These are phyloP conservation scores for Aureobasidium sp. DNA, from an alignment of 2,329 filamentous ascomycete genomes.

Conservation along the genomic window DNA sequence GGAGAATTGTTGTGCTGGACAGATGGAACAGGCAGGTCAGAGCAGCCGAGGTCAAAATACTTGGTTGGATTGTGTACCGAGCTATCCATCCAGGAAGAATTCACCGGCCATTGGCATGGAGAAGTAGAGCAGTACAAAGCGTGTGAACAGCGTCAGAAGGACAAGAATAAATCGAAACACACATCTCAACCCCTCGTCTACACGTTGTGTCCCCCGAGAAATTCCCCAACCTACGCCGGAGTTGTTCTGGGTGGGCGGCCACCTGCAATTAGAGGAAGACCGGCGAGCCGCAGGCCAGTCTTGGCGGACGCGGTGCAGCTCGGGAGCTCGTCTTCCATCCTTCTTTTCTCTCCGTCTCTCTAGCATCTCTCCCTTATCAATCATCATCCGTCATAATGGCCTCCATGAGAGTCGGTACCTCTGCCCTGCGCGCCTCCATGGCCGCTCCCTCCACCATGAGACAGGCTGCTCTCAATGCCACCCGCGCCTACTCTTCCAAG, in stretches of 20 bases:
- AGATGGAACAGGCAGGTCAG: slow-evolving; percentile 2
- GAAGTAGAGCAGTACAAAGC: not conserved
- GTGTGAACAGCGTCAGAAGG: not conserved
- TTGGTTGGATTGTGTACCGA: not conserved
- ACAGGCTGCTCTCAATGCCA: slow-evolving; percentile 47
- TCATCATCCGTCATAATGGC: slow-evolving; percentile 59
- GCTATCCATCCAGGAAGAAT: not conserved
- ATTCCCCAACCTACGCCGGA: not conserved
- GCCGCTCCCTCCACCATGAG: slow-evolving; percentile 42
- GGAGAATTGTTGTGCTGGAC: not conserved
- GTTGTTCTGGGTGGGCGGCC: not conserved
- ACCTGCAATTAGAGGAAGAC: not conserved
- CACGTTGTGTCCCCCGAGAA: slow-evolving; percentile 1
- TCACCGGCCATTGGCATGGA: not conserved
- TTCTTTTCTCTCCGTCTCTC: slow-evolving; percentile 20
- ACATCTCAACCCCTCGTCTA: slow-evolving; percentile 1
- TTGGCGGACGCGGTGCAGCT: slow-evolving; percentile 1
- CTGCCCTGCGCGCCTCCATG: slow-evolving; percentile 72
- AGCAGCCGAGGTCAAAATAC: slow-evolving; percentile 11
- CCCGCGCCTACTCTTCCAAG: slow-evolving; percentile 91
- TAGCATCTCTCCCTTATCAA: slow-evolving; percentile 27
- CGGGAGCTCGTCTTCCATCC: slow-evolving; percentile 14
- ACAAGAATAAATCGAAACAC: not conserved
- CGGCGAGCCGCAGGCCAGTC: not conserved
- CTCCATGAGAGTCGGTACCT: slow-evolving; percentile 71